Conservation (phyloP, 768 basidiomycete species). For the Lactarius tabidus region DNA sequence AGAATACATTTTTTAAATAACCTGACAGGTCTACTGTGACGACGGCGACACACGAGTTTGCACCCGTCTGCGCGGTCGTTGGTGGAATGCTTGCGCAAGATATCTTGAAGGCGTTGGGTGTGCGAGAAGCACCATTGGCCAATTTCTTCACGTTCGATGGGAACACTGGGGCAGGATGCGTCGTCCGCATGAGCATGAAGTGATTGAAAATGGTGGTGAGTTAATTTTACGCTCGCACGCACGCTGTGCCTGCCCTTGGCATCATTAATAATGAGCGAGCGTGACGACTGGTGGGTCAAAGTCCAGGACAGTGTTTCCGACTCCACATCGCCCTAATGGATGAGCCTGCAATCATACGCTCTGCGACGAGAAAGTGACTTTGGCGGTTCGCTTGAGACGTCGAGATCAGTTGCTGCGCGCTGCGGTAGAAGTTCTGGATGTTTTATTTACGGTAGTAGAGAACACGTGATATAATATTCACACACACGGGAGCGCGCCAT, state of each 20-base stretch:
- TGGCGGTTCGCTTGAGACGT: not conserved
- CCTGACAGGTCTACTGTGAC: conserved; percentile 55
- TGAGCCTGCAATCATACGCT: not conserved
- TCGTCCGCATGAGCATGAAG: conserved; percentile 49
- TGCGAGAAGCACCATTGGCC: conserved; percentile 87
- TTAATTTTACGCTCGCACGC: not conserved
- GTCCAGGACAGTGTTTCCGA: not conserved
- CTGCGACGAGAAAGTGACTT: too few species aligned
- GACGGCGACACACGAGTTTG: conserved; percentile 80
- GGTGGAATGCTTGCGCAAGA: conserved; percentile 96
- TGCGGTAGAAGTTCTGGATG: not conserved
- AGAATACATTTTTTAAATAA: not conserved
- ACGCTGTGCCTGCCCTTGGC: not conserved
- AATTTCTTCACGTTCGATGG: conserved; percentile 93
- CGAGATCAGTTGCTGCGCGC: not conserved
- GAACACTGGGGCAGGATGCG: conserved; percentile 68
- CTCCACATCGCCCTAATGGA: not conserved
- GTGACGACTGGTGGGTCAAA: not conserved
- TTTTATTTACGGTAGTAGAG: not conserved
- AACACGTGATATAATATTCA: not conserved
- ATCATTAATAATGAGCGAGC: not conserved
- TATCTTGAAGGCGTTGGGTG: conserved; percentile 84
- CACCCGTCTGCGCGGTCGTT: conserved; percentile 90
- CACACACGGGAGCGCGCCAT: not conserved
- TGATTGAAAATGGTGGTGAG: conserved; percentile 6